These are phyloP conservation scores for Spathaspora girioi DNA, from an alignment of 805 yeast species.

Conservation along the genomic window DNA sequence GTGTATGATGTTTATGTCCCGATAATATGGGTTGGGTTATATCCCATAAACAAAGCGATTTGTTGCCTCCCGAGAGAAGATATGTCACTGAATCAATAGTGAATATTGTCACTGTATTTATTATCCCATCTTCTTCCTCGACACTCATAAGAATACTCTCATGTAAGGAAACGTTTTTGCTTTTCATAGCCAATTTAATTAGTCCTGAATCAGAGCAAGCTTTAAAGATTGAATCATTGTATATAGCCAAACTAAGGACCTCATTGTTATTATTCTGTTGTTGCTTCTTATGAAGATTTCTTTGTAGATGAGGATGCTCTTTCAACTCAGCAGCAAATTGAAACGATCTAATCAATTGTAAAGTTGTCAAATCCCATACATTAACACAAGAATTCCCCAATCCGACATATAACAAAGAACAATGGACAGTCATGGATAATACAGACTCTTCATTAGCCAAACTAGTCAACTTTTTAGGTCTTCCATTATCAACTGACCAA, in stretches of 20 bases:
- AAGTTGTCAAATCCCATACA: conserved; percentile 83
- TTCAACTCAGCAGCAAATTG: conserved; percentile 15
- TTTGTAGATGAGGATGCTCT: neutral
- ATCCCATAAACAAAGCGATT: conserved; percentile 73
- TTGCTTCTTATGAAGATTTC: conserved; percentile 3
- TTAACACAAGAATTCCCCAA: conserved; percentile 69
- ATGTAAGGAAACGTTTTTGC: conserved; percentile 6
- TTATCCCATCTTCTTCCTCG: conserved; percentile 38
- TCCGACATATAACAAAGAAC: conserved; percentile 80
- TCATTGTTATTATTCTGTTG: conserved; percentile 14
- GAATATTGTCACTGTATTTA: conserved; percentile 55
- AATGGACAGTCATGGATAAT: conserved; percentile 60
- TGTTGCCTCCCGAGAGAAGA: conserved; percentile 70
- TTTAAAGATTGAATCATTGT: conserved; percentile 57
- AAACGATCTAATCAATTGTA: conserved; percentile 56
- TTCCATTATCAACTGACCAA: conserved; percentile 50
- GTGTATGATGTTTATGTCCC: neutral
- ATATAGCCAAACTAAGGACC: conserved; percentile 57
- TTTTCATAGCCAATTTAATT: conserved; percentile 22
- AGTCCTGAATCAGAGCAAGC: conserved; percentile 50
- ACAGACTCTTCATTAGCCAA: conserved; percentile 69
- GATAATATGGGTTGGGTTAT: conserved; percentile 21
- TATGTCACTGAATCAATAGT: conserved; percentile 34
- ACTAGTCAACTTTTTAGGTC: conserved; percentile 20
- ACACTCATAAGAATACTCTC: conserved; percentile 8